A percentile compares a stretch with the other conserved stretches of the same genome.
Evolutionary conservation across 225 moss, liverwort and hornwort species (phyloP).

Genomic region (Anthoceros angustus): DNA sequence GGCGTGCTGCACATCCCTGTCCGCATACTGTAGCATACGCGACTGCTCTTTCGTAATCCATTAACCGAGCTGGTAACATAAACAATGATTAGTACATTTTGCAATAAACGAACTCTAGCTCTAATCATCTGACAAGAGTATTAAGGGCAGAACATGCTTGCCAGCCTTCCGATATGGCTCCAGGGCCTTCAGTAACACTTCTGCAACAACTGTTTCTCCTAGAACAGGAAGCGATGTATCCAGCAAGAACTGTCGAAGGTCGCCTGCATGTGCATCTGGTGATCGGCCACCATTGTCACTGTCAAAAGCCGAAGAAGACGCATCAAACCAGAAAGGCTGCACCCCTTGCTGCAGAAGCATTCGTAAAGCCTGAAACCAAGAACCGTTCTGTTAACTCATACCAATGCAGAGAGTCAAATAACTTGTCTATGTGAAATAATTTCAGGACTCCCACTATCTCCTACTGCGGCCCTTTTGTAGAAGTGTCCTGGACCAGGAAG

Average conservation of each 20-base stretch:
- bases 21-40: slow-evolving; percentile 56
- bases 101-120: slow-evolving; percentile 4
- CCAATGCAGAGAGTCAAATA: too few relatives aligned
- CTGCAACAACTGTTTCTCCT: slow-evolving; percentile 74
- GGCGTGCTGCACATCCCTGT: slow-evolving; percentile 76
- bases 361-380: slow-evolving; percentile 53
- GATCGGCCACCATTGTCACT: slow-evolving; percentile 20
- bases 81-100: slow-evolving; percentile 6
- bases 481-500: too few relatives aligned
- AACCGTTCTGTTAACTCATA: neutral
- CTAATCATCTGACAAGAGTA: neutral
- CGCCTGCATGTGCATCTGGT: slow-evolving; percentile 33
- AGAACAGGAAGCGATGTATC: slow-evolving; percentile 56
- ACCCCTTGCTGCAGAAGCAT: slow-evolving; percentile 80
- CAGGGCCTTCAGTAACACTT: slow-evolving; percentile 80
- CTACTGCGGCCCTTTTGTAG: too few relatives aligned
- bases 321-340: slow-evolving; percentile 80
- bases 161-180: slow-evolving; percentile 81
- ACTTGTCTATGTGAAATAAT: too few relatives aligned
- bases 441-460: too few relatives aligned
- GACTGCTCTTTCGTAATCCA: slow-evolving; percentile 61
- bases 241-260: slow-evolving; percentile 77
- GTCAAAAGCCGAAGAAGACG: slow-evolving; percentile 9
- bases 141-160: slow-evolving; percentile 19
- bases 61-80: slow-evolving; percentile 54